These are phyloP conservation scores for Talaromyces sp. DNA, from an alignment of 2,329 filamentous ascomycete genomes.

Conservation along the genomic window DNA sequence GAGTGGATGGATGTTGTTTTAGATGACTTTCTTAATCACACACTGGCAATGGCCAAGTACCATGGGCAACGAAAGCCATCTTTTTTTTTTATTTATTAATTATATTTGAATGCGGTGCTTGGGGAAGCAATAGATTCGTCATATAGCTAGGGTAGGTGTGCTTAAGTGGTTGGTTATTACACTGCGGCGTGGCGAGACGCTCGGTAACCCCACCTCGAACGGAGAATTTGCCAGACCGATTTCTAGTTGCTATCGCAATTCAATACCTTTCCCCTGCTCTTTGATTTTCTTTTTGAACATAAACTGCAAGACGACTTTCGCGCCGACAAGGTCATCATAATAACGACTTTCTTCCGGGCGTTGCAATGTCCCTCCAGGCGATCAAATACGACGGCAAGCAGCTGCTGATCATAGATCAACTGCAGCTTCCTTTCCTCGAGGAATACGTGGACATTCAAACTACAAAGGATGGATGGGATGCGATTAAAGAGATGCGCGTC, in stretches of 20 bases:
- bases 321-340: background rate
- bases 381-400: slow-evolving; percentile 55
- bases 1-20: background rate
- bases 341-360: background rate
- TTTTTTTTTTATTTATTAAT: background rate
- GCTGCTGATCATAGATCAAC: slow-evolving; percentile 59
- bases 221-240: background rate
- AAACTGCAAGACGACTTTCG: background rate
- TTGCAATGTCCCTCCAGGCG: slow-evolving; percentile 50
- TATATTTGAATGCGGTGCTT: background rate
- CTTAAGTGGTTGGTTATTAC: background rate
- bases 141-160: background rate
- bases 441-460: slow-evolving; percentile 51
- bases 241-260: background rate
- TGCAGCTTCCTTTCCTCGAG: slow-evolving; percentile 56
- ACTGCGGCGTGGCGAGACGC: background rate
- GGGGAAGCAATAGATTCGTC: background rate
- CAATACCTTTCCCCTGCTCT: background rate
- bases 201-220: background rate
- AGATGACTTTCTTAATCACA: background rate
- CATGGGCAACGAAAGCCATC: background rate
- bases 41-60: background rate
- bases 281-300: background rate
- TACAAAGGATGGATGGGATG: slow-evolving; percentile 59
- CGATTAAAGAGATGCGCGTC: slow-evolving; percentile 61